These are phyloP conservation scores for Opeltia flavorubescens DNA, from an alignment of 495 filamentous ascomycete species.

Conservation along the genomic window DNA sequence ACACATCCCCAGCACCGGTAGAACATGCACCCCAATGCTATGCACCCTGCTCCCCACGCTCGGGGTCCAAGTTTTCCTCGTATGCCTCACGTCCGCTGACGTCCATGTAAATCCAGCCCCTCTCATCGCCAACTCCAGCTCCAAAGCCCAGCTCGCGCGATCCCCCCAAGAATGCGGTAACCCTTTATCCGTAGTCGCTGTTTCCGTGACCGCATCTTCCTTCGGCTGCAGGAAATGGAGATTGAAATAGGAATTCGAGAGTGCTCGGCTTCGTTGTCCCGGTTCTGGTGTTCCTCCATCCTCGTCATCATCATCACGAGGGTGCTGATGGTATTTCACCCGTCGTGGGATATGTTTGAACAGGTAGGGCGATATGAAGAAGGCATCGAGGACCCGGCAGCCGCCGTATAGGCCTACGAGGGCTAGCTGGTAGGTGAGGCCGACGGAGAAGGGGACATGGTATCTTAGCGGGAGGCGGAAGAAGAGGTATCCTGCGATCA, in stretches of 20 bases:
- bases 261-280: not conserved
- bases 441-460: conserved; percentile 14
- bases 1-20: conserved; percentile 8
- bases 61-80: conserved; percentile 13
- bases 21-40: conserved; percentile 11
- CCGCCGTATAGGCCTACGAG: conserved; percentile 15
- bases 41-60: conserved; percentile 8
- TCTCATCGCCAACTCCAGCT: conserved; percentile 14
- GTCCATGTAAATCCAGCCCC: conserved; percentile 17
- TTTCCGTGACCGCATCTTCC: conserved; percentile 11
- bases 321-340: conserved; percentile 13
- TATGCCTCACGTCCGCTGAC: conserved; percentile 16
- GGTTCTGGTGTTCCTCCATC: not conserved
- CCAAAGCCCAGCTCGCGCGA: conserved; percentile 14
- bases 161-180: conserved; percentile 10
- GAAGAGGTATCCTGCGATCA: conserved; percentile 10
- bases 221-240: conserved; percentile 11
- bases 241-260: conserved; percentile 9
- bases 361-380: conserved; percentile 14
- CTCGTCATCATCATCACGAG: no score
- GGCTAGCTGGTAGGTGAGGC: conserved; percentile 16
- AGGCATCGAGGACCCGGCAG: conserved; percentile 13
- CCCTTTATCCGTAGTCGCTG: conserved; percentile 8
- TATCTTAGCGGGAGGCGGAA: conserved; percentile 14
- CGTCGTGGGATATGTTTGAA: conserved; percentile 10